These are phyloP conservation scores for Colletotrichum neosansevieriae DNA, from an alignment of 2,329 filamentous ascomycete genomes.

Conservation along the genomic window DNA sequence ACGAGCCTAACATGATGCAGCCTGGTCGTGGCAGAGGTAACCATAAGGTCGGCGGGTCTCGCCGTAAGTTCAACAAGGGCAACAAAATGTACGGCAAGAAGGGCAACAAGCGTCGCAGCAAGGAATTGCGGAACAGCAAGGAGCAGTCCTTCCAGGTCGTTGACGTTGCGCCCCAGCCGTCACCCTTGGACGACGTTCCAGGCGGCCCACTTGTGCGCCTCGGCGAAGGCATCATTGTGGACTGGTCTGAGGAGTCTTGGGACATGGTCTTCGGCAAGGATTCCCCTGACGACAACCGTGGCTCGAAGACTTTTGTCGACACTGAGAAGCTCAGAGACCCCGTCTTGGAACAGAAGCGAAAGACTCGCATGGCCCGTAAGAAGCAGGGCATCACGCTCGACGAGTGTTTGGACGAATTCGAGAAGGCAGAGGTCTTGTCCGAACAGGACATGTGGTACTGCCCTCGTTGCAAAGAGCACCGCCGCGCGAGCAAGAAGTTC, in stretches of 20 bases:
- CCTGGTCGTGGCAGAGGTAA: constrained; percentile 36
- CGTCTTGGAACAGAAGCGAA: constrained; percentile 74
- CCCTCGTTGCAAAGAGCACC: constrained; percentile 92
- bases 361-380: constrained; percentile 67
- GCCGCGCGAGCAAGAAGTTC: constrained; percentile 93
- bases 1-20: constrained; percentile 28
- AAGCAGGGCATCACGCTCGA: constrained; percentile 81
- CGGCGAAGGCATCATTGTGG: constrained; percentile 86
- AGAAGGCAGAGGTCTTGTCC: constrained; percentile 91
- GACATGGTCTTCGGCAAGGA: constrained; percentile 76
- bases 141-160: constrained; percentile 49
- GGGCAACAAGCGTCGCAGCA: constrained; percentile 60
- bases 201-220: constrained; percentile 79
- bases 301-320: constrained; percentile 68
- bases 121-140: constrained; percentile 54
- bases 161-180: constrained; percentile 40
- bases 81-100: constrained; percentile 63
- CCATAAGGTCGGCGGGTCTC: constrained; percentile 45
- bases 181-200: constrained; percentile 44
- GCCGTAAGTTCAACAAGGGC: constrained; percentile 62
- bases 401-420: constrained; percentile 94
- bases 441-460: constrained; percentile 99
- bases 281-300: constrained; percentile 61
- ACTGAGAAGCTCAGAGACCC: constrained; percentile 69
- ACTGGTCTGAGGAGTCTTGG: constrained; percentile 81